Conservation (phyloP, 192 early-diverging fungal species). For the Lobulomyces angularis region DNA sequence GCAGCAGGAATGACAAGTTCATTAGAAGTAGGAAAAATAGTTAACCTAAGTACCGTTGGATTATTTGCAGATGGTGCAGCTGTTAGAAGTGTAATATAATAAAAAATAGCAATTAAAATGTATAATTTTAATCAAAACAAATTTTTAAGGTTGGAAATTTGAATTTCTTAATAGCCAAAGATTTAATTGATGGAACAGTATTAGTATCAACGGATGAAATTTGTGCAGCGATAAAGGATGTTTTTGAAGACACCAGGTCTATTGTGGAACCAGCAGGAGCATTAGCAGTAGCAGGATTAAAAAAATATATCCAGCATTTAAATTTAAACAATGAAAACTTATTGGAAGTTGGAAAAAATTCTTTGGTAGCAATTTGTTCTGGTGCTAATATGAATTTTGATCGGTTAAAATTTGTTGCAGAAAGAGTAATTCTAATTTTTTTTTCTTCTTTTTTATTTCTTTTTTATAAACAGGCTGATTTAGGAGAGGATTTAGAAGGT, state of each 20-base stretch:
- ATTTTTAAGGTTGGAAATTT: conserved; percentile 90
- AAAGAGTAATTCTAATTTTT: no score
- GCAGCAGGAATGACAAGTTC: conserved; percentile 79
- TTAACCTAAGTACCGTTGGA: conserved; percentile 66
- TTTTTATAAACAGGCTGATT: no score
- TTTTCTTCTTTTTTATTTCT: no score
- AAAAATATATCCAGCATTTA: conserved; percentile 59
- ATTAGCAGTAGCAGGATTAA: conserved; percentile 71
- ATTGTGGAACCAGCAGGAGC: conserved; percentile 96
- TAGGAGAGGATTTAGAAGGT: conserved; percentile 92
- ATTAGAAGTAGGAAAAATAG: conserved; percentile 49
- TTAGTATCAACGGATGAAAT: conserved; percentile 91
- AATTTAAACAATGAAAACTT: conserved; percentile 21
- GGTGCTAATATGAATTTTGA: conserved; percentile 99
- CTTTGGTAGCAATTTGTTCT: conserved; percentile 66
- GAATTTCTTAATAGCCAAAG: conserved; percentile 64
- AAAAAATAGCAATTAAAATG: no score
- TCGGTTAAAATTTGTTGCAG: conserved; percentile 90
- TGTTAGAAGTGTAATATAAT: no score
- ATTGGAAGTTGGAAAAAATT: conserved; percentile 34
- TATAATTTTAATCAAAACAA: no score
- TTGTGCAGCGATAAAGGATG: conserved; percentile 56
- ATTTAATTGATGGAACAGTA: conserved; percentile 82
- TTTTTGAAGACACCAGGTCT: conserved; percentile 75
- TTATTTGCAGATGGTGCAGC: conserved; percentile 97